Evolutionary conservation across 2,329 filamentous ascomycete genomes (phyloP).

Genomic region (Aureobasidium subglaciale): DNA sequence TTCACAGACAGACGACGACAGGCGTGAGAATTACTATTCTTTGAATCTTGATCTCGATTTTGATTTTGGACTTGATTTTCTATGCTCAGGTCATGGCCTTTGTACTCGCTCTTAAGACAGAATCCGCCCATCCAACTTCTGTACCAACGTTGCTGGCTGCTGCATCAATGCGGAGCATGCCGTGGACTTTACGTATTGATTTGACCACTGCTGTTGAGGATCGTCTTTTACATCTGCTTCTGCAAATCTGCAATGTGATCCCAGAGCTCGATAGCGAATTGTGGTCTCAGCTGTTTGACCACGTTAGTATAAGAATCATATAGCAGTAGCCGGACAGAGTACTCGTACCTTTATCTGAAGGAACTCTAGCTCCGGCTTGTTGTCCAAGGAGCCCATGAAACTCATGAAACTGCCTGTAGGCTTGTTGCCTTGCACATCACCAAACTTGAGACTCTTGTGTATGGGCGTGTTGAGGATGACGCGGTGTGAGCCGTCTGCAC

Average conservation of each 20-base stretch:
- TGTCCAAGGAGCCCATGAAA: constrained; percentile 53
- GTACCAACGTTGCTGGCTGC: background rate
- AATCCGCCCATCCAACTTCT: background rate
- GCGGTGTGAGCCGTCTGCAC: constrained; percentile 80
- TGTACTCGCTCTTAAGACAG: background rate
- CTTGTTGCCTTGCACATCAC: constrained; percentile 54
- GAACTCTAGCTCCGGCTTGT: constrained; percentile 43
- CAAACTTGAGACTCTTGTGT: constrained; percentile 70
- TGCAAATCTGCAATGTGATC: constrained; percentile 36
- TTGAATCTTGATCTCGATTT: background rate
- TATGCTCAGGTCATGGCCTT: background rate
- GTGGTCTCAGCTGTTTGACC: constrained; percentile 32
- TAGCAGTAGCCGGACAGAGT: background rate
- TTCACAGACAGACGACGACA: too few relatives aligned
- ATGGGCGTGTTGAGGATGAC: constrained; percentile 82
- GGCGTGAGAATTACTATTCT: background rate
- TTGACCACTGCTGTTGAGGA: background rate
- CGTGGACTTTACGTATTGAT: background rate
- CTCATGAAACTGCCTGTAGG: constrained; percentile 64
- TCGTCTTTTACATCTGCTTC: constrained; percentile 27
- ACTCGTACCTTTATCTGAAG: constrained; percentile 50
- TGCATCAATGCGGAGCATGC: background rate
- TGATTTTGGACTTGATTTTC: background rate
- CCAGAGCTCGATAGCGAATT: constrained; percentile 42
- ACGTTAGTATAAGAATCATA: background rate